Evolutionary conservation across 257 asterid species (phyloP), one percentile per base, ranked within the genome.

Genomic region (Gynochthodes officinalis): DNA sequence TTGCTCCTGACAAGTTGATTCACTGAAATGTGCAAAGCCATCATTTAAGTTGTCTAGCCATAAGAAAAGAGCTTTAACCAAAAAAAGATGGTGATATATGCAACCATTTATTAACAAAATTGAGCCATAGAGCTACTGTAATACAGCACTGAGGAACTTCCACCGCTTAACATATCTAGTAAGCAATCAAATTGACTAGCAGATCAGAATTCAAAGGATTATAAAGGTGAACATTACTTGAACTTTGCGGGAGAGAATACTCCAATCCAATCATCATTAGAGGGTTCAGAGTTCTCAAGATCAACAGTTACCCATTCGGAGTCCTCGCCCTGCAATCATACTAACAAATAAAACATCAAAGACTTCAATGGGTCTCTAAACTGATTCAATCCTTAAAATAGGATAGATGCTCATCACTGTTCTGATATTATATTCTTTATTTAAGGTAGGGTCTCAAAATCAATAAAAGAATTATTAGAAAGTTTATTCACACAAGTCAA

Each of bases 231-330:
- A 33, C 37, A 61, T 81, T 82, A 94, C 98, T 94, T 88, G 89
- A 94, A 89, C 62, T 88, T 91, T 11, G 95, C 97, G 0, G 97
- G 98, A 67, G 98, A 94, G 78, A 91, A 94, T 25, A 94, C 96
- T 61, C 91, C 98, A 79, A 94, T 67, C 98, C 98, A 94, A 76
- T 94, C 95, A 83, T 86, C 88, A 67, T 77, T 65, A 21, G 93
- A 83, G 19, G 98, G 97, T 39, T 85, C 64, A 37, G 77, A 85
- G 53, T 87, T 82, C 27, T 77, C 81, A 70, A 79, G 75, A 75
- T 82, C 81, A 76, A 89, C 89, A 40, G 73, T 82, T 14, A 91
- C 90, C 91, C 88, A 78, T 64, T 70, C 89, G 4, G 84, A 80
- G 81, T 89, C 89, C 61, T 84, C 87, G 50, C 96, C 97, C 98